A percentile compares a stretch with the other conserved stretches of the same genome.
Evolutionary conservation across 768 basidiomycete genomes (phyloP).

Genomic region (Tubosaeta sp.): DNA sequence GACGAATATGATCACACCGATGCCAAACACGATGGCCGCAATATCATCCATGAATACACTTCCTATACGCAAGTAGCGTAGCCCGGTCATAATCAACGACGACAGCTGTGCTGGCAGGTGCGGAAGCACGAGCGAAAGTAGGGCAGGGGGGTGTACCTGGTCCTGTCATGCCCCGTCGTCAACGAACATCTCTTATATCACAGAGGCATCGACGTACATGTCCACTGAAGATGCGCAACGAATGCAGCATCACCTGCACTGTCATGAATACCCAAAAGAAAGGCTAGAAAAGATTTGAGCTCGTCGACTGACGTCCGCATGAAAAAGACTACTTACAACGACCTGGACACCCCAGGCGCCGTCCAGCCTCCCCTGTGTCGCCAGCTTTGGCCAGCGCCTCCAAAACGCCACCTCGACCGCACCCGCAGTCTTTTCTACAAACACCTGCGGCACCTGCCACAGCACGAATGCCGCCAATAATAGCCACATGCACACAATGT

Average conservation of each 20-base stretch:
- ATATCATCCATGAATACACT: conserved; percentile 68
- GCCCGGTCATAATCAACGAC: conserved; percentile 52
- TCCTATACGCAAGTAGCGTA: conserved; percentile 69
- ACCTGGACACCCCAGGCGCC: conserved; percentile 49
- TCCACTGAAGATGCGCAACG: conserved; percentile 64
- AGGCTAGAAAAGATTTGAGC: conserved; percentile 40
- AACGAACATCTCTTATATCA: neutral
- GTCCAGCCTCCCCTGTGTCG: conserved; percentile 31
- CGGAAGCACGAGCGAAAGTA: conserved; percentile 58
- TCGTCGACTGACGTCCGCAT: neutral
- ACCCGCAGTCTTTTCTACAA: conserved; percentile 35
- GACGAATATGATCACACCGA: conserved; percentile 60
- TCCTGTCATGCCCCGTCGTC: conserved; percentile 38
- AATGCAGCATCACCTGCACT: conserved; percentile 66
- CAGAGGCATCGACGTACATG: conserved; percentile 44
- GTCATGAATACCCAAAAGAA: conserved; percentile 84
- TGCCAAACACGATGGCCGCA: conserved; percentile 62
- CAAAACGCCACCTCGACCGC: conserved; percentile 38
- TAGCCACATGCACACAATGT: conserved; percentile 59
- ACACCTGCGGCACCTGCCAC: conserved; percentile 56
- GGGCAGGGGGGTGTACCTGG: conserved; percentile 51
- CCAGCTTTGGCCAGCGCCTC: conserved; percentile 62
- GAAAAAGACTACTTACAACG: conserved; percentile 42
- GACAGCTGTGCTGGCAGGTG: conserved; percentile 64
- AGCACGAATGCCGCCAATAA: conserved; percentile 67